Conservation (phyloP, 225 moss, liverwort and hornwort species). For the Anthoceros angustus region DNA sequence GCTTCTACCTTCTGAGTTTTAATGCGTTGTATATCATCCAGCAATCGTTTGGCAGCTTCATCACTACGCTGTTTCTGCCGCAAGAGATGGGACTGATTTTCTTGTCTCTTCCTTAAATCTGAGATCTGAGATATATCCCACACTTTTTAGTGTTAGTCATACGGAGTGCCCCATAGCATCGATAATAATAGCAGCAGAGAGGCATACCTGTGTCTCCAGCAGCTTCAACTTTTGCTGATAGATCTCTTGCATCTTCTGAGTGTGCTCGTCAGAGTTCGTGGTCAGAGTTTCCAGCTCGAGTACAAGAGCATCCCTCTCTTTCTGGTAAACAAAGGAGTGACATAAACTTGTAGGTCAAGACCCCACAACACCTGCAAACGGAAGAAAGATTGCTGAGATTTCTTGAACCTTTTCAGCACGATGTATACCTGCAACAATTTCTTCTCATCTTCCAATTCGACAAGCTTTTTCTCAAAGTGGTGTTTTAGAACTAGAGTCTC, state of each 20-base stretch:
- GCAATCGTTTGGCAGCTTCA: constrained; percentile 73
- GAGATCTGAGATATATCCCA: constrained; percentile 36
- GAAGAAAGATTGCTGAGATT: too few species aligned
- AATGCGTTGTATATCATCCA: constrained; percentile 85
- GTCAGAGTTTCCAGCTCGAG: background rate
- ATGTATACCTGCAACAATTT: constrained; percentile 55
- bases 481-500: constrained; percentile 75
- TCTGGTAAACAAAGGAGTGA: background rate
- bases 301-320: constrained; percentile 4
- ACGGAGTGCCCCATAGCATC: background rate
- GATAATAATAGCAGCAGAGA: background rate
- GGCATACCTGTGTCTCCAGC: background rate
- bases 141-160: background rate
- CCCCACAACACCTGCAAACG: too few species aligned
- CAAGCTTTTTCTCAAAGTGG: constrained; percentile 79
- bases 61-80: constrained; percentile 79
- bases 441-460: constrained; percentile 93
- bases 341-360: too few species aligned
- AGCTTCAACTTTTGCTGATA: background rate
- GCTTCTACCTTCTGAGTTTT: constrained; percentile 67
- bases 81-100: constrained; percentile 78
- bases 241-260: background rate
- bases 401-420: background rate
- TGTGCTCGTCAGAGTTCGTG: background rate
- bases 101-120: constrained; percentile 90